Conservation (phyloP, 495 filamentous ascomycete genomes). For the Talaromyces borbonicus region DNA sequence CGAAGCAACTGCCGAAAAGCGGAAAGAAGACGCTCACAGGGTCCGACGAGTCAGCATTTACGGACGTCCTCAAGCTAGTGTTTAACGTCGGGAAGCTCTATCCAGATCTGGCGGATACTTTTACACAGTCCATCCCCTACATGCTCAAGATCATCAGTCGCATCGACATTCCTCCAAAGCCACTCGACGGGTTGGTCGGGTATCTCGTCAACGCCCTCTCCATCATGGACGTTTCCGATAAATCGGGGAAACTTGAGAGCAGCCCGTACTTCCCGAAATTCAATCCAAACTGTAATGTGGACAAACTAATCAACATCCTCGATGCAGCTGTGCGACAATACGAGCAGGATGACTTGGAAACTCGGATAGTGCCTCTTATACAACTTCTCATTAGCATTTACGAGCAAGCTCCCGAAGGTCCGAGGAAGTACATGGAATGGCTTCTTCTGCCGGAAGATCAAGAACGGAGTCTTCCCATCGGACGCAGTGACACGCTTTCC, state of each 20-base stretch:
- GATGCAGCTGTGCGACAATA: constrained; percentile 53
- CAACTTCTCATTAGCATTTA: constrained; percentile 62
- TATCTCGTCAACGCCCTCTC: constrained; percentile 71
- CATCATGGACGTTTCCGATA: constrained; percentile 58
- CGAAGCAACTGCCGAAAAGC: constrained; percentile 45
- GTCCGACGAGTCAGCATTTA: constrained; percentile 70
- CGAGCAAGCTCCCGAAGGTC: constrained; percentile 56
- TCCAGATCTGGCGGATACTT: constrained; percentile 45
- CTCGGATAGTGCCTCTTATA: constrained; percentile 56
- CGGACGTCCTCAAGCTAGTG: constrained; percentile 76
- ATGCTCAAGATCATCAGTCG: constrained; percentile 62
- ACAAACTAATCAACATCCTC: constrained; percentile 65
- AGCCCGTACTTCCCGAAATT: constrained; percentile 56
- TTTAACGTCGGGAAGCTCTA: constrained; percentile 79
- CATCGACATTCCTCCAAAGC: constrained; percentile 43
- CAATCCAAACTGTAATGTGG: constrained; percentile 50
- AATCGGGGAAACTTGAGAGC: constrained; percentile 33
- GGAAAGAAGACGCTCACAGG: constrained; percentile 35
- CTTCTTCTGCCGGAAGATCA: constrained; percentile 66
- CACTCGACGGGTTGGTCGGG: constrained; percentile 50
- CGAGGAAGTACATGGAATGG: constrained; percentile 51
- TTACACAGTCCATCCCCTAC: constrained; percentile 56
- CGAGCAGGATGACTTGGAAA: constrained; percentile 57
- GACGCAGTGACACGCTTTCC: constrained; percentile 61
- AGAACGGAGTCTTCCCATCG: constrained; percentile 72